Evolutionary conservation across 345 rosid genomes (phyloP).

Genomic region (Arabis alpina): DNA sequence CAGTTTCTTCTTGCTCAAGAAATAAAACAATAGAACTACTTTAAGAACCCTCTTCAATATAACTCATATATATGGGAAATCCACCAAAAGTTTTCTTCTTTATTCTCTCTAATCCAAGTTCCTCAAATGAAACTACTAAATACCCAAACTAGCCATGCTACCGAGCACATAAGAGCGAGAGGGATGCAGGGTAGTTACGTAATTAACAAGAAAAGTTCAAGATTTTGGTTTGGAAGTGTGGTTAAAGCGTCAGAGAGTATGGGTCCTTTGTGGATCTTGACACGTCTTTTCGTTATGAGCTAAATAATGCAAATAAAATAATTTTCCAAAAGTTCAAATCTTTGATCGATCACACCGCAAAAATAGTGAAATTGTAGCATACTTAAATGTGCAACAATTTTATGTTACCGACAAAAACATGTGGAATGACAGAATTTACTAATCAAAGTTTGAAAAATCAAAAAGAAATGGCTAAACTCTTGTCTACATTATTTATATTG

Average conservation of each 20-base stretch:
- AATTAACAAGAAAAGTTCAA: neutral
- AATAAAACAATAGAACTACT: slow-evolving; percentile 39
- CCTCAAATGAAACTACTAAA: neutral
- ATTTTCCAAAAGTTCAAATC: neutral
- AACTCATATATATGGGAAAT: slow-evolving; percentile 1
- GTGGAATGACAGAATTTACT: slow-evolving; percentile 5
- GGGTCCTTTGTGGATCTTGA: slow-evolving; percentile 24
- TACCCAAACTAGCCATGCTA: slow-evolving; percentile 26
- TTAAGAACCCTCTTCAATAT: neutral
- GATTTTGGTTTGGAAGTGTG: slow-evolving; percentile 9
- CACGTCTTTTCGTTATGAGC: slow-evolving; percentile 27
- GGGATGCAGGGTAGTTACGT: slow-evolving; percentile 22
- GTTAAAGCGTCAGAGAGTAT: slow-evolving; percentile 16
- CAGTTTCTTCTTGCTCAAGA: slow-evolving; percentile 39
- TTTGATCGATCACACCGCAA: slow-evolving; percentile 10
- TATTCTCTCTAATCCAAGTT: neutral
- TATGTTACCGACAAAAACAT: slow-evolving; percentile 24
- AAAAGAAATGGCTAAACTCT: slow-evolving; percentile 1
- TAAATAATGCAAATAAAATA: slow-evolving; percentile 3
- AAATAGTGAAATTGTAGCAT: neutral
- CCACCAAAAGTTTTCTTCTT: slow-evolving; percentile 24
- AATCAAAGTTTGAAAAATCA: neutral
- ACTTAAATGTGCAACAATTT: neutral
- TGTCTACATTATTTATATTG: neutral
- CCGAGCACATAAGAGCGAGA: neutral